Evolutionary conservation across 306 rosid species (phyloP).

Genomic region (Rubus idaeus): DNA sequence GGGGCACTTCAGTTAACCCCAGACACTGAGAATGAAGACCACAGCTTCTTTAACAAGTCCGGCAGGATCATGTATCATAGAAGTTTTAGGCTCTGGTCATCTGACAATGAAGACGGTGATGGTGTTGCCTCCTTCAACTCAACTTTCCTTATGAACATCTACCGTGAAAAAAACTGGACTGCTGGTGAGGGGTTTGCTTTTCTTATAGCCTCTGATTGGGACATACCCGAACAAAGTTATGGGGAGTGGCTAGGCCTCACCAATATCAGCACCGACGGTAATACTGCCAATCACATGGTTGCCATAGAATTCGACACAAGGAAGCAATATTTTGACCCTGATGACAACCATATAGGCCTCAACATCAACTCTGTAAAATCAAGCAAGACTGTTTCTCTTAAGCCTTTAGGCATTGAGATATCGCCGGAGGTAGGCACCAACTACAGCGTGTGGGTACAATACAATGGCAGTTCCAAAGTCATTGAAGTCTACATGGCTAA

Average conservation of each 20-base stretch:
- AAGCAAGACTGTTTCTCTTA: slow-evolving; percentile 19
- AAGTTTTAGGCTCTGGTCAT: slow-evolving; percentile 40
- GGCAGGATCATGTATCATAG: slow-evolving; percentile 41
- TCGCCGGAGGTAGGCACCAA: slow-evolving; percentile 6
- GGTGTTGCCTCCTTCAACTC: slow-evolving; percentile 50
- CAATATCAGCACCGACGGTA: slow-evolving; percentile 34
- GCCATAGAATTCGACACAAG: slow-evolving; percentile 49
- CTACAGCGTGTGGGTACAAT: slow-evolving; percentile 38
- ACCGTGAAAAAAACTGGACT: slow-evolving; percentile 2
- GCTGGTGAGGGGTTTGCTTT: slow-evolving; percentile 48
- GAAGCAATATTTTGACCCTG: slow-evolving; percentile 41
- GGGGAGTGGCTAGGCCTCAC: slow-evolving; percentile 56
- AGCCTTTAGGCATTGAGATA: slow-evolving; percentile 19
- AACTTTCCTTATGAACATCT: slow-evolving; percentile 36
- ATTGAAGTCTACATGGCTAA: slow-evolving; percentile 45
- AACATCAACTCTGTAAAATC: slow-evolving; percentile 45
- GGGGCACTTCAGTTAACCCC: slow-evolving; percentile 51
- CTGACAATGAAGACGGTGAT: slow-evolving; percentile 20
- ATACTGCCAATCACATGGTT: slow-evolving; percentile 20
- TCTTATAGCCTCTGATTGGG: slow-evolving; percentile 37
- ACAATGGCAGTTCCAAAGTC: slow-evolving; percentile 34
- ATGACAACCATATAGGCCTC: slow-evolving; percentile 44
- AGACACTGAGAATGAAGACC: background rate
- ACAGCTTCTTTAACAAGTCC: background rate
- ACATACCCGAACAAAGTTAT: slow-evolving; percentile 29